These are phyloP conservation scores for Ustulina deusta DNA, from an alignment of 2,329 filamentous ascomycete genomes.

Conservation along the genomic window DNA sequence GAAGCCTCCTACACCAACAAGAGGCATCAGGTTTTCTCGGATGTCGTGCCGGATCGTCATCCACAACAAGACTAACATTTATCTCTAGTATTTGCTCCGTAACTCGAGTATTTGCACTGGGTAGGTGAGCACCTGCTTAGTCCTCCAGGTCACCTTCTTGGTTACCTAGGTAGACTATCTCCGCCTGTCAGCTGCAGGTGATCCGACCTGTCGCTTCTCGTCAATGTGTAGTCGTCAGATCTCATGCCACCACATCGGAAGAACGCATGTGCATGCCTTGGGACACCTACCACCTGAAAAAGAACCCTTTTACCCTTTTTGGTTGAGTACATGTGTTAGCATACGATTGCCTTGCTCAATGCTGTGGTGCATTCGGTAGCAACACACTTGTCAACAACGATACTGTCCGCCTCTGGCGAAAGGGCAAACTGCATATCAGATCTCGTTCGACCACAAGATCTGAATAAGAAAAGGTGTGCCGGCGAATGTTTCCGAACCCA, in stretches of 20 bases:
- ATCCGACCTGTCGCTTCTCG: slow-evolving; percentile 46
- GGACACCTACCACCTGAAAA: slow-evolving; percentile 41
- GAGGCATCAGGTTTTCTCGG: slow-evolving; percentile 3
- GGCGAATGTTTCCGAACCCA: slow-evolving; percentile 36
- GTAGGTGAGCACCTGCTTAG: neutral
- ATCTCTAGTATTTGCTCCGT: neutral
- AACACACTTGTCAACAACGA: slow-evolving; percentile 24
- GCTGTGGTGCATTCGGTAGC: slow-evolving; percentile 3
- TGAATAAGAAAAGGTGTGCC: slow-evolving; percentile 14
- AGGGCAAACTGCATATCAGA: slow-evolving; percentile 40
- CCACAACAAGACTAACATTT: neutral
- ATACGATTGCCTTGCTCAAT: slow-evolving; percentile 26
- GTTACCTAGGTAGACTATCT: slow-evolving; percentile 16
- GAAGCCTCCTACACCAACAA: slow-evolving; percentile 22
- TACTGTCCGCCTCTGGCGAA: slow-evolving; percentile 5
- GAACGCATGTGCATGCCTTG: slow-evolving; percentile 50
- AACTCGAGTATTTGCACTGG: slow-evolving; percentile 2
- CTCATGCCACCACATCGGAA: slow-evolving; percentile 47
- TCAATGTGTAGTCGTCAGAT: slow-evolving; percentile 43
- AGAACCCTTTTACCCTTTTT: slow-evolving; percentile 45
- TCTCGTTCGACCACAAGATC: slow-evolving; percentile 35
- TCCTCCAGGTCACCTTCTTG: neutral
- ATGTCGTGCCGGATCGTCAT: neutral
- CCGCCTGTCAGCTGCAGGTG: slow-evolving; percentile 37
- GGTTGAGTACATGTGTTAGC: slow-evolving; percentile 37